Conservation (phyloP, 768 basidiomycete species). For the Amanita pseudoporphyria region DNA sequence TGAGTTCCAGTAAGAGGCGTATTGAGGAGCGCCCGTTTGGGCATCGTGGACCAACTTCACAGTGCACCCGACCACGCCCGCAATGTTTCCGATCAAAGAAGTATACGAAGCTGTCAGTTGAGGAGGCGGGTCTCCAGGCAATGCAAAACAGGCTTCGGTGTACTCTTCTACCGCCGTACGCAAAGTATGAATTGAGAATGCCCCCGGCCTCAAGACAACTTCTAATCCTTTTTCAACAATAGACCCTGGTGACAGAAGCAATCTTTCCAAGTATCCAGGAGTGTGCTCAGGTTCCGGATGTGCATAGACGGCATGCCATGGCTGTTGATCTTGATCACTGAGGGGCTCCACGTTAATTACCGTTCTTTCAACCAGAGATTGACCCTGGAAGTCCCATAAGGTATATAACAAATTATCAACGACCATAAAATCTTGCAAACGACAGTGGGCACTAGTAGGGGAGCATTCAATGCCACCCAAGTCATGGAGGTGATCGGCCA, state of each 20-base stretch:
- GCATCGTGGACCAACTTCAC: slow-evolving; percentile 65
- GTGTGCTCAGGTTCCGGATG: slow-evolving; percentile 70
- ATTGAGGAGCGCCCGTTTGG: slow-evolving; percentile 69
- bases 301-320: slow-evolving; percentile 51
- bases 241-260: slow-evolving; percentile 61
- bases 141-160: slow-evolving; percentile 56
- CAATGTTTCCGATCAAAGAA: slow-evolving; percentile 66
- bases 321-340: slow-evolving; percentile 19
- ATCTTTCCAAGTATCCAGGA: slow-evolving; percentile 82
- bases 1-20: slow-evolving; percentile 75
- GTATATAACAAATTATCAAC: slow-evolving; percentile 48
- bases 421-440: slow-evolving; percentile 70
- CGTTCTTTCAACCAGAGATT: slow-evolving; percentile 55
- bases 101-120: slow-evolving; percentile 55
- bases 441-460: slow-evolving; percentile 49
- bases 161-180: slow-evolving; percentile 80
- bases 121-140: slow-evolving; percentile 46
- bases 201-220: slow-evolving; percentile 77
- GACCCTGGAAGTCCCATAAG: slow-evolving; percentile 77
- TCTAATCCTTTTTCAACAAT: slow-evolving; percentile 73
- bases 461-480: slow-evolving; percentile 54
- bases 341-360: slow-evolving; percentile 32
- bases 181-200: slow-evolving; percentile 79
- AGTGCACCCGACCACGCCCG: slow-evolving; percentile 79
- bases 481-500: slow-evolving; percentile 50